Base-by-base conservation (phyloP, 345 rosid species). In the Eucalyptus grandis region DNA sequence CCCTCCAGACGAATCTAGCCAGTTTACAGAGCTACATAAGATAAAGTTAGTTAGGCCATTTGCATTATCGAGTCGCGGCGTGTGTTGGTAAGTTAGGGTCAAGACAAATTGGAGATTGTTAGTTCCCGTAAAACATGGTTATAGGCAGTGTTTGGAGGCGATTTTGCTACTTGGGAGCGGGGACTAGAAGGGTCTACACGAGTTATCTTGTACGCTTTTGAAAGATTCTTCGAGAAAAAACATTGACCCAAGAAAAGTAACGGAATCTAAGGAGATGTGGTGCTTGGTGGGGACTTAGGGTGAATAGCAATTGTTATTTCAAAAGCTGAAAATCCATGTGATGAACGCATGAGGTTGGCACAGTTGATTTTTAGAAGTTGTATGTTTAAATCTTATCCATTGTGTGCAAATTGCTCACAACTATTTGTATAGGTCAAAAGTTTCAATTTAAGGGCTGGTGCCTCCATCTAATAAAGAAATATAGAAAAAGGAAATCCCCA, bases 321-420 rank as follows among this genome's bases (percentile, higher is more conserved):
- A 0, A 16, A 16, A 69, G 17, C 81, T 31, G 12, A 69, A 34
- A 69, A 16, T 31, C 1, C 13, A 19, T 16, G 37, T 69, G 0
- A 9, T 69, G 10, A 16, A 19, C 3, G 7, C 11, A 34, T 1
- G 0, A 1, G 3, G 3, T 19, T 11, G 44, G 3, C 2, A 2
- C 2, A 3, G 2, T 77, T 77, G 27, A 11, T 2, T 24, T 56
- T 26, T 56, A 56, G 62, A 56, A 26, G 14, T 56, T 1, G 2
- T 10, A 0, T 56, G 2, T 51, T 51, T 3, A 56, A 22, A 69
- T 69, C 22, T 9, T 0, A 34, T 16, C 81, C 16, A 16, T 0
- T 4, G 3, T 8, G 21, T 4, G 0, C 10, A 0, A 65, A n/a
- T 9, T 69, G 2, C 12, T 69, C 14, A 72, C 0, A 21, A 1